Base-by-base conservation (phyloP, 2,329 filamentous ascomycete species). In the Escovopsis weberi region DNA sequence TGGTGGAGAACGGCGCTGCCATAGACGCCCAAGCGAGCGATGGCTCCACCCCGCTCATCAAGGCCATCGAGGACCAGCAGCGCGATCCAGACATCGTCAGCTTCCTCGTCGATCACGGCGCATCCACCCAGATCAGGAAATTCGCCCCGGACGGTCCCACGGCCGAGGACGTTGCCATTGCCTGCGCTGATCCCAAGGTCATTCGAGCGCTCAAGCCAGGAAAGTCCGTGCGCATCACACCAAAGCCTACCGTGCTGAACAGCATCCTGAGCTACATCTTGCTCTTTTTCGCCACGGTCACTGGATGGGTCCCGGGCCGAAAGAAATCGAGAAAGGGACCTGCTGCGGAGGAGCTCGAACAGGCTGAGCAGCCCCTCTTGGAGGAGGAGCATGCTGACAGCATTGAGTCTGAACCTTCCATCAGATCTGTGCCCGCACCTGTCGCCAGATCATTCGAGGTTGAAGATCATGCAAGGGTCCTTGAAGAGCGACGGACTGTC, bases 1-100 rank as follows among this genome's bases (percentile, higher is more conserved):
- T 45, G 6, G 23, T 45, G 9, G 12, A 37, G 5, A 33, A 28
- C 5, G 12, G 26, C 5, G 43, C 43, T 10, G 28, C 40, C 6
- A 30, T 40, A 7, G 33, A 45, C 26, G 12, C 40, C 9, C 43
- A 33, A 10, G 39, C 43, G 6, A 9, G 23, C 4, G 39, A 45
- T 28, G 39, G 43, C 8, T 26, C 35, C 2, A 45, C 39, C 3
- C 34, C 43, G 2, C 23, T 45, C 26, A 39, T 42, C 32, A 45
- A 39, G 33, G 18, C 42, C 10, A 39, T 45, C 12, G 43, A 28
- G 23, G 26, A 45, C 26, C 36, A 39, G n/a, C 28, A 7, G 28
- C 43, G 33, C 2, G 43, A 42, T 5, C 32, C 39, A 6, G 37
- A 35, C 10, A 40, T 36, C 32, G 39, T 45, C 15, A 37, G 28